phyloP scores from a whole-genome alignment of 345 rosid genomes.

The Eutrema japonicum region DNA sequence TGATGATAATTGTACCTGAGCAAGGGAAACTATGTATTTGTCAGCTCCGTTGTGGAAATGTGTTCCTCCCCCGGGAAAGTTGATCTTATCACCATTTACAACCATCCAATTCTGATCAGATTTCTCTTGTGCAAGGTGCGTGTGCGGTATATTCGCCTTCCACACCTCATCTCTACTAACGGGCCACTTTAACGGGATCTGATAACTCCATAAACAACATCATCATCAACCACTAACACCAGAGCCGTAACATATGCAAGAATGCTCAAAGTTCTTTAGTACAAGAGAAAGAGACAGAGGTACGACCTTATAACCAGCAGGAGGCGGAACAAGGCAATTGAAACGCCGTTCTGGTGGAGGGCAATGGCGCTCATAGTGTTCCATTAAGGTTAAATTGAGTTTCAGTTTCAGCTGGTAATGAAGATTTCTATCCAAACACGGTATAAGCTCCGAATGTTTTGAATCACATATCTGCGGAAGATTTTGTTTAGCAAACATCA shows the following conservation, averaged over 20 bases:
- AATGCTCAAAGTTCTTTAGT: neutral
- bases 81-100: conserved; percentile 88
- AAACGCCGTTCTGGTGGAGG: conserved; percentile 85
- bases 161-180: conserved; percentile 96
- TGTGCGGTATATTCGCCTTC: conserved; percentile 95
- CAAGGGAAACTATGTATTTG: conserved; percentile 85
- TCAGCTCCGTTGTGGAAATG: conserved; percentile 97
- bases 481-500: neutral
- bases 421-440: conserved; percentile 87
- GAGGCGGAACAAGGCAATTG: conserved; percentile 93
- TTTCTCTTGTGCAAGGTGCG: conserved; percentile 94
- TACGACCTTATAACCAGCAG: conserved; percentile 81
- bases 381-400: conserved; percentile 83
- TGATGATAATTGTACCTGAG: conserved; percentile 56
- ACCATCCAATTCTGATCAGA: conserved; percentile 99
- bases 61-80: conserved; percentile 98
- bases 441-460: conserved; percentile 81
- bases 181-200: conserved; percentile 96
- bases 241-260: conserved; percentile 22
- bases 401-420: conserved; percentile 80
- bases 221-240: conserved; percentile 47
- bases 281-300: conserved; percentile 2
- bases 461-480: conserved; percentile 70
- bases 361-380: conserved; percentile 93
- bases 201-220: conserved; percentile 55